Base-by-base conservation (phyloP, 768 basidiomycete genomes). In the Sarcodon sp. region DNA sequence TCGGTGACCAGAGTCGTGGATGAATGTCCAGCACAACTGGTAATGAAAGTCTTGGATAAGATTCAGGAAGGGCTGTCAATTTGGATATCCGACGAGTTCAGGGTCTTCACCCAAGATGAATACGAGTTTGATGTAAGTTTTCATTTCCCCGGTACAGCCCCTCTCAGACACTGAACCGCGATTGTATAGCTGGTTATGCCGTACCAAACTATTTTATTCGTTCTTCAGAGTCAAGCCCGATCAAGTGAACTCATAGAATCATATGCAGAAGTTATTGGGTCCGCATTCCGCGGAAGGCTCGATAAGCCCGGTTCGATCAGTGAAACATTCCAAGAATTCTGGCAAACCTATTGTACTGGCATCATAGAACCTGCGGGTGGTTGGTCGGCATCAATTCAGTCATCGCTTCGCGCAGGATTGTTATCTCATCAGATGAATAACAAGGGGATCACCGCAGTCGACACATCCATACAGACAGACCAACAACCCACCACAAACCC, bases 71-170 rank as follows among this genome's bases (percentile, higher is more conserved):
- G 80, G 8, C 45, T 84, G 21, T 58, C 65, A 37, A 53, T 69
- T 11, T 88, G 86, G 87, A 58, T 87, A 32, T 68, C 72, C 15
- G 86, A 89, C 60, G 75, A 79, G 45, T 64, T 62, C 38, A 55
- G 58, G 18, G 64, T 67, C 7, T 75, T 82, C 61, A 64, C 66
- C 10, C 65, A 64, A 32, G 71, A 73, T 21, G 79, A 83, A 45
- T 74, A 85, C 49, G 63, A 64, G 13, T 68, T 76, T 52, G 80
- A 84, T 58, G 79, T 82, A 54, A 47, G 75, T 66, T 35, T 11
- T 44, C 21, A 44, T 43, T 54, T 18, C 32, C 13, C 35, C 12
- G 12, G 10, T 36, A 44, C 6, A 39, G 34, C 9, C 12, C 41
- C 45, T 8, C 38, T 53, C 32, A 55, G 32, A 31, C 44, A n/a